phyloP scores from a whole-genome alignment of 2,329 filamentous ascomycete species.

The Allantophomopsis cytisporea region DNA sequence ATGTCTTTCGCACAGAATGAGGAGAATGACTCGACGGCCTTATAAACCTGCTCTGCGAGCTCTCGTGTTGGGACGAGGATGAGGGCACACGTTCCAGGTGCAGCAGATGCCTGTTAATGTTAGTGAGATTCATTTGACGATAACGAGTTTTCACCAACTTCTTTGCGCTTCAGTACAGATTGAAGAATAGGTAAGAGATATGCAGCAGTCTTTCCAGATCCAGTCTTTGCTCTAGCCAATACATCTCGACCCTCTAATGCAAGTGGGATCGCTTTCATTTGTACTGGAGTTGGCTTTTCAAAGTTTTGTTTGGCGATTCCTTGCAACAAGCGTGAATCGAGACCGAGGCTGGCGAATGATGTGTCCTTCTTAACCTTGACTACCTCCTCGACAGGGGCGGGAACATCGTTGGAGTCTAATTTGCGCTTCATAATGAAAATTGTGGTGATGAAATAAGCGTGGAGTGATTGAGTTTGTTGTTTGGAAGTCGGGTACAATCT shows the following conservation, averaged over 20 bases:
- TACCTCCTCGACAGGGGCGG: slow-evolving; percentile 20
- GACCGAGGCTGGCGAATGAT: slow-evolving; percentile 62
- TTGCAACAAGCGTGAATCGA: slow-evolving; percentile 78
- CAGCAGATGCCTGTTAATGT: slow-evolving; percentile 28
- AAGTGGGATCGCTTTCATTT: slow-evolving; percentile 76
- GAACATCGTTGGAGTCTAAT: slow-evolving; percentile 39
- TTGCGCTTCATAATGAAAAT: slow-evolving; percentile 42
- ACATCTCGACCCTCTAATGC: slow-evolving; percentile 82
- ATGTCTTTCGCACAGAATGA: slow-evolving; percentile 78
- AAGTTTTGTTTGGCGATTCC: slow-evolving; percentile 77
- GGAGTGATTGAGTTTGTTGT: no score
- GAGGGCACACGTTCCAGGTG: slow-evolving; percentile 54
- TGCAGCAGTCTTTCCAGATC: slow-evolving; percentile 94
- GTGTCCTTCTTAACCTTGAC: slow-evolving; percentile 12
- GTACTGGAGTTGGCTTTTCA: slow-evolving; percentile 75
- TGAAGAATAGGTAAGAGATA: slow-evolving; percentile 87
- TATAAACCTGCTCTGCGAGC: slow-evolving; percentile 81
- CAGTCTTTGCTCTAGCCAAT: slow-evolving; percentile 83
- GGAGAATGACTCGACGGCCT: slow-evolving; percentile 62
- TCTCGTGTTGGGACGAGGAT: slow-evolving; percentile 92
- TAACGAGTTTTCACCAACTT: slow-evolving; percentile 25
- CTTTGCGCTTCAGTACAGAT: slow-evolving; percentile 66
- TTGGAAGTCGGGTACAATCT: no score
- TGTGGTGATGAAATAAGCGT: slow-evolving; percentile 2
- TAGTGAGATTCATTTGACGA: no score